Percentiles rank a stretch among this genome's conserved stretches.
Evolutionary conservation across 192 early-diverging fungal species (phyloP).

Genomic region (Coemansia sp.): DNA sequence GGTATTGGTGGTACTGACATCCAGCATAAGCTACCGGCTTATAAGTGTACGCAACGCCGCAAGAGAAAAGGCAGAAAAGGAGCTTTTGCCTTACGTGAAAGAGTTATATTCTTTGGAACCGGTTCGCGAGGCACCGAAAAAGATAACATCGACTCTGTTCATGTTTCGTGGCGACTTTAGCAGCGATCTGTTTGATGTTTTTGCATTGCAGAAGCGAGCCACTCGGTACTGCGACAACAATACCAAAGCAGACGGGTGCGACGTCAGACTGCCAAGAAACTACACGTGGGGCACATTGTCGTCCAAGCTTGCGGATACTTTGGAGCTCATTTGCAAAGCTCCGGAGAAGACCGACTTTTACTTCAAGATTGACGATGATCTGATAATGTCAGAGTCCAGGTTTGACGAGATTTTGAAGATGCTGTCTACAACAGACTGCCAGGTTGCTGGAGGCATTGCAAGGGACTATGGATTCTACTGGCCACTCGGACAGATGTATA

Average conservation of each 20-base stretch:
- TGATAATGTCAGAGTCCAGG: slow-evolving; percentile 5
- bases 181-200: background rate
- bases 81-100: background rate
- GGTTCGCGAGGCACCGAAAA: background rate
- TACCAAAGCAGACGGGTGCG: background rate
- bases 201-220: background rate
- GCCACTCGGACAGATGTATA: background rate
- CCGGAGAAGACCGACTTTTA: background rate
- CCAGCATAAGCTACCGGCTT: too few relatives aligned
- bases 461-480: background rate
- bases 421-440: background rate
- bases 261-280: background rate
- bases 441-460: background rate
- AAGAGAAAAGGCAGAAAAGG: background rate
- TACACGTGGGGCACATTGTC: background rate
- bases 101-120: background rate
- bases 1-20: background rate
- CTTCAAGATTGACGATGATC: slow-evolving; percentile 1
- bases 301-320: background rate
- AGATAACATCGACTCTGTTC: background rate
- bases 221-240: background rate
- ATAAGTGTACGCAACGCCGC: too few relatives aligned
- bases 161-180: background rate
- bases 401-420: slow-evolving; percentile 2
- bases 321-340: background rate